A percentile compares a stretch with the other conserved stretches of the same genome.
Conservation (phyloP, 305 asterid genomes). For the Nicotiana rustica region DNA sequence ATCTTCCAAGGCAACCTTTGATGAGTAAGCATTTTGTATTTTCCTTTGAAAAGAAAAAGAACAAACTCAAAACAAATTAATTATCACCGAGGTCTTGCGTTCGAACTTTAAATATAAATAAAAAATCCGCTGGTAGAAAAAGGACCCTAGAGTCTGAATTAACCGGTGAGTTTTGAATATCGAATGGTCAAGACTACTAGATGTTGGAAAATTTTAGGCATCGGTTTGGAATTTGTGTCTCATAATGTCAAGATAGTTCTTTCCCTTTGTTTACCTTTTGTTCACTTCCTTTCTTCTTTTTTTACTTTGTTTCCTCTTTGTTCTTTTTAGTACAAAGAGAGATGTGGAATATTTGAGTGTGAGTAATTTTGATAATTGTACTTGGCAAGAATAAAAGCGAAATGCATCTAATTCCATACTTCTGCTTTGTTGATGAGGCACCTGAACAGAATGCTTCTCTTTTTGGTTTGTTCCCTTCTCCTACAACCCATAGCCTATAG, state of each 20-base stretch:
- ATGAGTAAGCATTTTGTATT: background rate
- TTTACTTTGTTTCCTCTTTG: constrained; percentile 33
- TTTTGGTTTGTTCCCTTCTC: background rate
- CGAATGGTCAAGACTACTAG: constrained; percentile 40
- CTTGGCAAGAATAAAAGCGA: constrained; percentile 16
- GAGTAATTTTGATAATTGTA: constrained; percentile 6
- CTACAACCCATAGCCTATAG: background rate
- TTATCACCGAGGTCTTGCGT: background rate
- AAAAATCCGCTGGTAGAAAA: background rate
- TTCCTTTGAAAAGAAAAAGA: background rate
- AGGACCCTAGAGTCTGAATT: background rate
- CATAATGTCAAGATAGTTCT: constrained; percentile 25
- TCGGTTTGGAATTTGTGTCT: constrained; percentile 30
- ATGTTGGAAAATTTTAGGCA: constrained; percentile 43
- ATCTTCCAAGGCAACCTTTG: constrained; percentile 27
- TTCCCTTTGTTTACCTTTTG: constrained; percentile 7
- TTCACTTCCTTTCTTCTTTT: constrained; percentile 24
- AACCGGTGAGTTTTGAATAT: background rate
- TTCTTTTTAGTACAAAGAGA: constrained; percentile 45
- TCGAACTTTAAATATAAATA: too few relatives aligned
- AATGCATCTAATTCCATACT: constrained; percentile 29
- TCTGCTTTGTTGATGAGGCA: constrained; percentile 15
- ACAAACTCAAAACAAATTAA: background rate
- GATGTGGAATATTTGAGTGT: constrained; percentile 29
- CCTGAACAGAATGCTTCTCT: background rate